A percentile compares a stretch with the other conserved stretches of the same genome.
phyloP scores from a whole-genome alignment of 345 rosid species.

The Dovyalis caffra region DNA sequence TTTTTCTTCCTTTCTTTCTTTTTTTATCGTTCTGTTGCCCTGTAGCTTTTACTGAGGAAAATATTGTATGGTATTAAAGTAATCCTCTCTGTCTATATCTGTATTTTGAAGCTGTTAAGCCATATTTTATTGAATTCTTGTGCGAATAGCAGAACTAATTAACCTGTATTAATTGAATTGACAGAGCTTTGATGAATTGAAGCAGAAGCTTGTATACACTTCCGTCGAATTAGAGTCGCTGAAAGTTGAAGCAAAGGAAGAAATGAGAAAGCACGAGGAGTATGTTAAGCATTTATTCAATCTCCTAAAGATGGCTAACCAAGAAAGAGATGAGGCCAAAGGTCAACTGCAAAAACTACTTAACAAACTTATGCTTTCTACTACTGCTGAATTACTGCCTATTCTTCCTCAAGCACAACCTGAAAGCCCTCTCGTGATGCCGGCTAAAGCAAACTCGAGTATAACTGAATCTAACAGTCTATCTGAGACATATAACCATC shows the following conservation, averaged over 20 bases:
- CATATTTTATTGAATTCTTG: not conserved
- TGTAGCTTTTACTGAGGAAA: not conserved
- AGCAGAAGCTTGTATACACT: conserved; percentile 61
- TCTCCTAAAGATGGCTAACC: conserved; percentile 58
- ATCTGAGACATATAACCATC: conserved; percentile 47
- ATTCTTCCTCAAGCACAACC: conserved; percentile 18
- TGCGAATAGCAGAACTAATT: not conserved
- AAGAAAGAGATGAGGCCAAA: conserved; percentile 85
- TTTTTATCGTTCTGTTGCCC: too few species aligned
- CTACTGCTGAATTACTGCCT: conserved; percentile 19
- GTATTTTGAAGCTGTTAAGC: not conserved
- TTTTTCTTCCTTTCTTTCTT: too few species aligned
- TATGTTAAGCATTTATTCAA: conserved; percentile 41
- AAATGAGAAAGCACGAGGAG: conserved; percentile 50
- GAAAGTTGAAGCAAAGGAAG: conserved; percentile 61
- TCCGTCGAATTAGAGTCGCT: conserved; percentile 59
- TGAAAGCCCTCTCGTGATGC: conserved; percentile 22
- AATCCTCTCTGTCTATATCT: too few species aligned
- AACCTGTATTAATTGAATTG: conserved; percentile 7
- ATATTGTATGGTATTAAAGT: not conserved
- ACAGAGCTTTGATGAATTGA: conserved; percentile 66
- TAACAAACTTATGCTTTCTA: conserved; percentile 36
- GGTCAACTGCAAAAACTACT: conserved; percentile 55
- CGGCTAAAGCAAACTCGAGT: conserved; percentile 64
- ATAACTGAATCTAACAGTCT: conserved; percentile 75